Evolutionary conservation across 352 stramenopile species (phyloP), one percentile per base, ranked within the genome.

Genomic region (Pythium catenulatum): DNA sequence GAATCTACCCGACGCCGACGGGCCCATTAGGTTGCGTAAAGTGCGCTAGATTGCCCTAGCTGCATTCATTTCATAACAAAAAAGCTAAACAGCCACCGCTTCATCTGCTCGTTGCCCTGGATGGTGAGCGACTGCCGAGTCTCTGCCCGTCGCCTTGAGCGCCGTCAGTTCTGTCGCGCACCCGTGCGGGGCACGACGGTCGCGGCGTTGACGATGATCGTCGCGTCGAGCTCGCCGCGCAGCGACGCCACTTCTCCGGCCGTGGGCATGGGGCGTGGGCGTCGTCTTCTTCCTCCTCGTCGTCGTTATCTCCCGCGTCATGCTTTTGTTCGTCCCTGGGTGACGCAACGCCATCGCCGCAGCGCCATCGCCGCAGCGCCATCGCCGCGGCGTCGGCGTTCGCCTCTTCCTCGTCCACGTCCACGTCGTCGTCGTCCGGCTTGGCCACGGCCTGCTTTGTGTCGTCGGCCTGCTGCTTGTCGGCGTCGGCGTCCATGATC

Each of bases 161-260:
- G n/a, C n/a, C n/a, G n/a, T n/a, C n/a, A n/a, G n/a, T n/a, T n/a
- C n/a, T n/a, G n/a, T n/a, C n/a, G n/a, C n/a, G n/a, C n/a, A n/a
- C n/a, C n/a, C n/a, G n/a, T n/a, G n/a, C n/a, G n/a, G n/a, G n/a
- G n/a, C n/a, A n/a, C n/a, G n/a, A n/a, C n/a, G n/a, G n/a, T n/a
- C n/a, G n/a, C n/a, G n/a, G n/a, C n/a, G n/a, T n/a, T n/a, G n/a
- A n/a, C n/a, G n/a, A n/a, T n/a, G 61, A 98, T 97, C 45, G 93
- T 96, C 45, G 88, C 87, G 79, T 98, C 96, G 32, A 98, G 82
- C 21, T 98, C 94, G 27, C 95, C 94, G 43, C 96, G 94, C 80
- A 98, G 82, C 15, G 86, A 83, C 43, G 95, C 79, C 21, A 97
- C 92, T 56, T 99, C 96, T 4, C 97, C 94, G 0, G 93, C 76